A percentile compares a stretch with the other conserved stretches of the same genome.
Conservation (phyloP, 2,329 filamentous ascomycete species). For the Fusarium sp. region DNA sequence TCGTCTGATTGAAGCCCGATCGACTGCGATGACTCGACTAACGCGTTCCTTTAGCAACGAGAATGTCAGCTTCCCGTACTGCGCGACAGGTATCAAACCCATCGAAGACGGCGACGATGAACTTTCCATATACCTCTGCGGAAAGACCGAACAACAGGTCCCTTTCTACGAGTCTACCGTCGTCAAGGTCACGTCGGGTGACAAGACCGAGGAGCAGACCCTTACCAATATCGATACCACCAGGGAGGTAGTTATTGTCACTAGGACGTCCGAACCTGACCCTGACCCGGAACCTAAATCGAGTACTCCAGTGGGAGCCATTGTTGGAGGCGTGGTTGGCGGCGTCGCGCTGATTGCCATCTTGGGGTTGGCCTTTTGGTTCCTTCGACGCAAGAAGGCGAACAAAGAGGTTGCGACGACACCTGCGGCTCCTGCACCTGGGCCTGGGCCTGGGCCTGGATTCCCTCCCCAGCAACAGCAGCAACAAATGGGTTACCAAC, state of each 20-base stretch:
- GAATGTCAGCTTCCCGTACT: neutral
- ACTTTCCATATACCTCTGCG: neutral
- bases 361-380: neutral
- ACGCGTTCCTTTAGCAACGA: neutral
- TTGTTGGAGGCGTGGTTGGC: conserved; percentile 2
- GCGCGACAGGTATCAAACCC: neutral
- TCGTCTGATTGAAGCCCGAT: neutral
- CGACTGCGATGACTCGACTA: neutral
- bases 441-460: too few relatives aligned
- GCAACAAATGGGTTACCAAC: neutral
- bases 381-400: neutral
- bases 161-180: neutral
- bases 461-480: neutral
- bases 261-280: neutral
- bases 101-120: neutral
- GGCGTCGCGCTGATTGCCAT: conserved; percentile 1
- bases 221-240: neutral
- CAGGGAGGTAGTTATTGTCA: neutral
- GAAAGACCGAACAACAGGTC: neutral
- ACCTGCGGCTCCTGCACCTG: neutral
- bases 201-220: neutral
- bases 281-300: neutral
- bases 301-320: neutral
- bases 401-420: neutral
- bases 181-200: neutral